Percentiles rank a stretch among this genome's conserved stretches.
Evolutionary conservation across 371 early-diverging fungal genomes (phyloP).

Genomic region (Apophysomyces elegans): DNA sequence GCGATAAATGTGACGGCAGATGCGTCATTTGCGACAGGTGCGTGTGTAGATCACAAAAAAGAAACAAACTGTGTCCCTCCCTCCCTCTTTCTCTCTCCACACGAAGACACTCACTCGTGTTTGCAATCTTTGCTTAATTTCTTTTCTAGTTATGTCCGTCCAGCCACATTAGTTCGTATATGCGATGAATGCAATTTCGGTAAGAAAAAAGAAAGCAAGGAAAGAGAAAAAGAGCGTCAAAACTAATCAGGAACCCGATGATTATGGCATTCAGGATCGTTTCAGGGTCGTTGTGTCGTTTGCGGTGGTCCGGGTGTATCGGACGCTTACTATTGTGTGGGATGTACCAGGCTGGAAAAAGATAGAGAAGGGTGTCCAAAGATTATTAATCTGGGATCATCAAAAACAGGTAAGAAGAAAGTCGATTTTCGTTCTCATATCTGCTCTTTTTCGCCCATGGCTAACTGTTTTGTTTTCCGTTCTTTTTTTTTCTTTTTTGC

Average conservation of each 20-base stretch:
- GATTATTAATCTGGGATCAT: slow-evolving; percentile 86
- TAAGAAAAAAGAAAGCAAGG: slow-evolving; percentile 22
- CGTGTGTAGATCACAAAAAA: slow-evolving; percentile 4
- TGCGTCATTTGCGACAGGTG: slow-evolving; percentile 97
- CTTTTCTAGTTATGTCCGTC: slow-evolving; percentile 73
- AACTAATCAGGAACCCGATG: background rate
- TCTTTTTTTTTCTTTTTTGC: background rate
- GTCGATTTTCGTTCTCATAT: background rate
- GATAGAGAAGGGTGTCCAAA: slow-evolving; percentile 98
- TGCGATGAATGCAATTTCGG: slow-evolving; percentile 98
- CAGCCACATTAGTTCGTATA: slow-evolving; percentile 86
- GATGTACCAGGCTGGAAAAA: slow-evolving; percentile 90
- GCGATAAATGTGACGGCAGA: slow-evolving; percentile 94
- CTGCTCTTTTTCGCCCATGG: slow-evolving; percentile 2
- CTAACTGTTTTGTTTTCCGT: background rate
- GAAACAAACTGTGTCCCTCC: background rate
- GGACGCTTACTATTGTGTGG: slow-evolving; percentile 97
- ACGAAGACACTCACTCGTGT: too few relatives aligned
- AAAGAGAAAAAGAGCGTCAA: background rate
- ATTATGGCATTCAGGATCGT: slow-evolving; percentile 52
- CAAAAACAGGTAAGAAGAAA: slow-evolving; percentile 58
- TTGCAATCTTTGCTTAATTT: background rate
- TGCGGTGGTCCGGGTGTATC: slow-evolving; percentile 92
- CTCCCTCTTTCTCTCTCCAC: too few relatives aligned
- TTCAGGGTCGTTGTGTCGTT: slow-evolving; percentile 90